Conservation (phyloP, 768 basidiomycete species). For the Lyophyllum atratum region DNA sequence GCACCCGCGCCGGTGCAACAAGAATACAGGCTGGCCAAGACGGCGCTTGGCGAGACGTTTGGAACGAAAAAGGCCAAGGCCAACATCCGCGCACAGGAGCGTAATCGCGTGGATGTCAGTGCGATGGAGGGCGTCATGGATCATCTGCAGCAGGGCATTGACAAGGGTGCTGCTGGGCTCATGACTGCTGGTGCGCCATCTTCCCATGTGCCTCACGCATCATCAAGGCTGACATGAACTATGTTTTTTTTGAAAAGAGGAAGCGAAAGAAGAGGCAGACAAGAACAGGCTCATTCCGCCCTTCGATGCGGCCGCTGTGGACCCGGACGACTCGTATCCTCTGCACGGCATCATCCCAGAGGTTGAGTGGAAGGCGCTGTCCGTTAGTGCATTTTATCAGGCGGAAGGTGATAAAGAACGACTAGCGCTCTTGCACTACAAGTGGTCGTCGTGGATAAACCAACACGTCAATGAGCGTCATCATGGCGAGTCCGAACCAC, state of each 20-base stretch:
- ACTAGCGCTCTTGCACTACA: conserved; percentile 58
- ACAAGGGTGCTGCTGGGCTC: conserved; percentile 66
- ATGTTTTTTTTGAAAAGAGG: conserved; percentile 44
- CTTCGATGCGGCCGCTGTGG: conserved; percentile 64
- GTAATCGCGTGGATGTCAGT: conserved; percentile 86
- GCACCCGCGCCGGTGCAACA: conserved; percentile 49
- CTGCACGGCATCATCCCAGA: conserved; percentile 78
- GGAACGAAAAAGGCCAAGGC: conserved; percentile 94
- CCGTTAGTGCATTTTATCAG: conserved; percentile 53
- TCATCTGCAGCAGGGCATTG: conserved; percentile 83
- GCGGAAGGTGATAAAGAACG: conserved; percentile 51
- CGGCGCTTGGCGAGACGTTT: conserved; percentile 87
- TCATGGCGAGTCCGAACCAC: conserved; percentile 40
- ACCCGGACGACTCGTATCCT: conserved; percentile 74
- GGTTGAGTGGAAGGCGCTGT: conserved; percentile 76
- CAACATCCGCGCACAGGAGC: conserved; percentile 80
- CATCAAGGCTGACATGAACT: too few relatives aligned
- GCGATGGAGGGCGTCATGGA: conserved; percentile 86
- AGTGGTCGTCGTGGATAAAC: conserved; percentile 70
- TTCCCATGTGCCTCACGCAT: not conserved
- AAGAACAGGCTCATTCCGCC: conserved; percentile 74
- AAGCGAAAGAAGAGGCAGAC: conserved; percentile 65
- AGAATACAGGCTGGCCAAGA: conserved; percentile 65
- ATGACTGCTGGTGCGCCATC: conserved; percentile 63
- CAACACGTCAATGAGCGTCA: conserved; percentile 49